Evolutionary conservation across 169 alveolate species (phyloP), one percentile per base, ranked within the genome.

Genomic region (Plasmodium reichenowi): DNA sequence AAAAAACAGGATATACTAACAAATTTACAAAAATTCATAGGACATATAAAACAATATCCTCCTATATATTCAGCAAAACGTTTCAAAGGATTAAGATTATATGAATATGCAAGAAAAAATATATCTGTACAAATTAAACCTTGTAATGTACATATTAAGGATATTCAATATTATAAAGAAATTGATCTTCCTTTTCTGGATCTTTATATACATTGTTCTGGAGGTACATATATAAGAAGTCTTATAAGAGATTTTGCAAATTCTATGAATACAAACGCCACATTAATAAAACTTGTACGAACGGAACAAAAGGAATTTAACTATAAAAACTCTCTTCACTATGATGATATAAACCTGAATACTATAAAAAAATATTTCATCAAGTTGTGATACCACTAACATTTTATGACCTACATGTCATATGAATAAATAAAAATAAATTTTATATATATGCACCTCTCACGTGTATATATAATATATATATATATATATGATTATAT

Each of bases 161-260:
- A 54, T 52, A 13, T 58, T 20, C 26, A 43, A 64, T 22, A 52
- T n/a, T n/a, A 59, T 45, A 62, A 60, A 17, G 58, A 48, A 52
- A 9, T 63, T 1, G 72, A 94, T 89, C 71, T 94, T 5, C 96
- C 96, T 32, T 66, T 90, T 60, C 92, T 94, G 22, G 88, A 93
- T 38, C 45, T 94, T 7, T 50, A 88, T 32, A 89, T 92, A 17
- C 62, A 72, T 47, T 71, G 95, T 74, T 94, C 96, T 17, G 93
- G 94, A 15, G 96, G 96, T 13, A 94, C 95, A 22, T 94, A 94
- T 85, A 91, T 94, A 72, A 73, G 96, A 60, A 92, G 95, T 74
- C 66, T 94, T 15, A 73, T 94, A 67, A 63, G 94, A 24, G 96
- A 94, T 48, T 72, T 94, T 59, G 95, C 94, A 15, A 64, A 74